Base-by-base conservation (phyloP, 1,284 basidiomycete genomes). In the Ganoderma sinense region DNA sequence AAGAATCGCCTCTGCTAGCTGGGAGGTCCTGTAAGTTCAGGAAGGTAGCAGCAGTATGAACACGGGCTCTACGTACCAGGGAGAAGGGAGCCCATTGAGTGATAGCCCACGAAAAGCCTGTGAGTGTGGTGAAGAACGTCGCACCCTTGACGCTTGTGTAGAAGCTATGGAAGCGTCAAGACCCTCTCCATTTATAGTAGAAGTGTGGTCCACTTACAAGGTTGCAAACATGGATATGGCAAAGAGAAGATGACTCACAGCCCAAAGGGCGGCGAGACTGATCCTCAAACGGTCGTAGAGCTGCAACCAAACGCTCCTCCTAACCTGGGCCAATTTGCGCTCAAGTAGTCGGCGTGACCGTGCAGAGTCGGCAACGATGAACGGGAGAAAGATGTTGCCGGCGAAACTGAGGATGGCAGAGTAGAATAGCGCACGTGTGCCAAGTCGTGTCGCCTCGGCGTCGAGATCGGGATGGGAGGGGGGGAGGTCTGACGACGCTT, bases 61-160 rank as follows among this genome's bases (percentile, higher is more conserved):
- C 1, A 61, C 43, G 70, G 62, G 61, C 69, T 36, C 33, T 6
- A 82, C 89, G 69, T 74, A 93, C 92, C 77, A 94, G 79, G 1
- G 92, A 88, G 78, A 93, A 94, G 4, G 93, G 93, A 11, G 88
- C 93, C 94, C 94, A 95, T 79, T 90, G 89, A 0, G 90, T 88
- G 66, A 95, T 86, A 1, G 93, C 92, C 91, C 91, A 95, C 13
- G 92, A 89, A 73, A 95, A 89, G 0, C 94, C 94, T 4, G 89
- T 87, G 16, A 91, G 71, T 11, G 89, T 87, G 48, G 95, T 86
- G 60, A 95, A 84, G 31, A 89, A 73, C 0, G 90, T 92, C 26
- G 92, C 89, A 0, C 90, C 89, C 26, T 78, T 75, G 2, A 93
- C 89, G n/a, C 84, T 87, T 20, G 85, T 84, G 2, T 88, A 89